Evolutionary conservation across 2,329 filamentous ascomycete genomes (phyloP).

Genomic region (Coniochaeta sp.): DNA sequence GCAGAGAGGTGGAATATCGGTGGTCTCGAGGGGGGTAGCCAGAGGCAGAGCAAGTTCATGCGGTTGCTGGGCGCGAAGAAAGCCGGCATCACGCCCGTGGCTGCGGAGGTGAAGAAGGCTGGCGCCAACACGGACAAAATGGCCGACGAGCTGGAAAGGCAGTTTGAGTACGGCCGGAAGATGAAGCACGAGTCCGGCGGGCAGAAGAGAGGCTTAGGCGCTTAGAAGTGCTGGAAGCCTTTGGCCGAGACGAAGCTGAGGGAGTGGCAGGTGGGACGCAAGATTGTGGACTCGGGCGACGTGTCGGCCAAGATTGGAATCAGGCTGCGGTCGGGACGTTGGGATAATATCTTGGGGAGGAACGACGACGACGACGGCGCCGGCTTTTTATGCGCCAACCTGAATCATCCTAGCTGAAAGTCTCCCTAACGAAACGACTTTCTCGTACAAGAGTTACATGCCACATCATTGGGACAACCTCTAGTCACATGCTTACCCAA

Average conservation of each 20-base stretch:
- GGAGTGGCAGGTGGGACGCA: background rate
- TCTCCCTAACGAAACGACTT: background rate
- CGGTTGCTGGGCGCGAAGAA: slow-evolving; percentile 47
- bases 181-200: slow-evolving; percentile 45
- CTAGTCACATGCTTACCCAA: background rate
- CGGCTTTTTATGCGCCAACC: background rate
- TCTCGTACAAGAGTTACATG: background rate
- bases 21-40: slow-evolving; percentile 40
- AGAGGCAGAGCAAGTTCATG: slow-evolving; percentile 48
- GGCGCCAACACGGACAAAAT: slow-evolving; percentile 21
- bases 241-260: background rate
- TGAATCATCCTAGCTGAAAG: background rate
- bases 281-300: background rate
- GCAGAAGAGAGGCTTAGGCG: slow-evolving; percentile 43
- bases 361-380: background rate
- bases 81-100: slow-evolving; percentile 20
- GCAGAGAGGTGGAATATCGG: slow-evolving; percentile 45
- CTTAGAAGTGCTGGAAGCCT: background rate
- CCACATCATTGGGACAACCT: background rate
- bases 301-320: background rate
- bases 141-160: slow-evolving; percentile 46
- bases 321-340: background rate
- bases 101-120: slow-evolving; percentile 3
- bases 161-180: slow-evolving; percentile 48
- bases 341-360: background rate